Conservation (phyloP, 495 filamentous ascomycete genomes). For the Hypoxylon subgilvum region DNA sequence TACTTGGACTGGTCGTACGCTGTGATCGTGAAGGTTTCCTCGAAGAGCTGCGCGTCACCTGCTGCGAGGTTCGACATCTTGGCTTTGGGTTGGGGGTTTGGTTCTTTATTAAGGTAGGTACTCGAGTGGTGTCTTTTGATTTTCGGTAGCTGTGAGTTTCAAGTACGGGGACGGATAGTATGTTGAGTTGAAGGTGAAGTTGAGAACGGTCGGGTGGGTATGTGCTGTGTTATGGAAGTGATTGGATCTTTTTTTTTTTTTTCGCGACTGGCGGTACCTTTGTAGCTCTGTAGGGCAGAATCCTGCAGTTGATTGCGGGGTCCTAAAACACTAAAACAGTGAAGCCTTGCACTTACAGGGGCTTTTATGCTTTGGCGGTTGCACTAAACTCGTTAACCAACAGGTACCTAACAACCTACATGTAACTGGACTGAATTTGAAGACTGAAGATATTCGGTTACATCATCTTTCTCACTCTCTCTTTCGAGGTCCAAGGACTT, state of each 20-base stretch:
- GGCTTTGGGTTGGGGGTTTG: background rate
- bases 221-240: background rate
- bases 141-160: too few species aligned
- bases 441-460: too few species aligned
- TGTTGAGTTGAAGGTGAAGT: too few species aligned
- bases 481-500: too few species aligned
- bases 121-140: too few species aligned
- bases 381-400: too few species aligned
- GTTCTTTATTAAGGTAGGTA: background rate
- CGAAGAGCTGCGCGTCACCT: conserved; percentile 86
- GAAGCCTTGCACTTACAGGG: conserved; percentile 27
- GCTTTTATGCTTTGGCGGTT: conserved; percentile 18
- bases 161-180: too few species aligned
- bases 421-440: too few species aligned
- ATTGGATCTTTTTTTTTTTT: background rate
- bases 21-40: conserved; percentile 87
- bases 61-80: conserved; percentile 56
- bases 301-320: conserved; percentile 23
- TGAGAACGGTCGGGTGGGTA: background rate
- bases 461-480: too few species aligned
- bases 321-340: conserved; percentile 36
- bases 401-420: too few species aligned
- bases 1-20: conserved; percentile 82
- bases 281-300: background rate
- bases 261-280: background rate